These are phyloP conservation scores for Nannizziopsis arthrosporioides DNA, from an alignment of 2,329 filamentous ascomycete species.

Conservation along the genomic window DNA sequence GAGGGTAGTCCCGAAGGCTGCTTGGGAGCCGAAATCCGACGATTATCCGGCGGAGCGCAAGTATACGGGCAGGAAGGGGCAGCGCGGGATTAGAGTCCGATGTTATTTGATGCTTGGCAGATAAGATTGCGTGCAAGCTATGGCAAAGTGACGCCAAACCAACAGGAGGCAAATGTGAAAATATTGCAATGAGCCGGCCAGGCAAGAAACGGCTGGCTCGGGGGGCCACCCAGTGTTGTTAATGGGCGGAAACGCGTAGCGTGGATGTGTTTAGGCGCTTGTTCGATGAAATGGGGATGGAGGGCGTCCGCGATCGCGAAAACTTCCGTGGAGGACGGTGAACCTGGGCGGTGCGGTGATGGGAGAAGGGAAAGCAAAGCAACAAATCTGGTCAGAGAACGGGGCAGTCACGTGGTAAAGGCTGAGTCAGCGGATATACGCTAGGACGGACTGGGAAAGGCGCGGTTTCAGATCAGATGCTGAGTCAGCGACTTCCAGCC, in stretches of 20 bases:
- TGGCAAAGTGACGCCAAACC: slow-evolving; percentile 14
- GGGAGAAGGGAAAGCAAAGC: slow-evolving; percentile 7
- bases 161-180: slow-evolving; percentile 20
- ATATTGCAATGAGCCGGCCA: slow-evolving; percentile 15
- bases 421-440: neutral
- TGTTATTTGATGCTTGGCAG: slow-evolving; percentile 22
- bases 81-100: slow-evolving; percentile 10
- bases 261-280: slow-evolving; percentile 24
- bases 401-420: slow-evolving; percentile 4
- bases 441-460: too few species aligned
- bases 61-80: slow-evolving; percentile 16
- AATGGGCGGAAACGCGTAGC: slow-evolving; percentile 21
- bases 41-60: slow-evolving; percentile 7
- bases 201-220: slow-evolving; percentile 16
- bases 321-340: slow-evolving; percentile 11
- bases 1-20: slow-evolving; percentile 5
- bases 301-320: slow-evolving; percentile 28
- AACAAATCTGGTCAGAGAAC: slow-evolving; percentile 7
- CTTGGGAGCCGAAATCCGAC: slow-evolving; percentile 9
- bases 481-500: too few species aligned
- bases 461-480: too few species aligned
- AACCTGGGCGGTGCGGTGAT: slow-evolving; percentile 9
- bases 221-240: slow-evolving; percentile 18
- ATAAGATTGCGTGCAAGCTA: slow-evolving; percentile 7
- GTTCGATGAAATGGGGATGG: slow-evolving; percentile 31